Percentiles rank a stretch among this genome's conserved stretches.
Conservation (phyloP, 164 flowering plant genomes). For the Sedum album region DNA sequence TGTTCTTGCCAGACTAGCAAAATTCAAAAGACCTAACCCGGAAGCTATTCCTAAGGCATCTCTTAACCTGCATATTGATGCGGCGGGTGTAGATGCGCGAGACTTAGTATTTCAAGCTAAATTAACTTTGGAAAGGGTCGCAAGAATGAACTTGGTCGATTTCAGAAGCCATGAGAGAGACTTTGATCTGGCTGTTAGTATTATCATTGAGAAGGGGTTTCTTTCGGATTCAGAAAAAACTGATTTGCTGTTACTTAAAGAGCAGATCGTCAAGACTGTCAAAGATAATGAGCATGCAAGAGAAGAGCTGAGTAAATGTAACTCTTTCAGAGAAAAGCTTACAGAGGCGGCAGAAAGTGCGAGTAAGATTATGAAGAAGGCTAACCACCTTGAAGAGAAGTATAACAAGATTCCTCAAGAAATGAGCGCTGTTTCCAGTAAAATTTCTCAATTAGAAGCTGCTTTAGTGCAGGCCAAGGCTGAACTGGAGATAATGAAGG, state of each 20-base stretch:
- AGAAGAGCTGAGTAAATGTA: background rate
- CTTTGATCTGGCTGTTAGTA: background rate
- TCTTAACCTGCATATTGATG: background rate
- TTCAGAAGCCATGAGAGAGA: background rate
- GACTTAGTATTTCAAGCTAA: background rate
- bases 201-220: background rate
- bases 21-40: background rate
- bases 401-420: background rate
- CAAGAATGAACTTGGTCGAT: background rate
- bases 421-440: background rate
- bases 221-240: background rate
- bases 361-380: background rate
- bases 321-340: background rate
- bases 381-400: background rate
- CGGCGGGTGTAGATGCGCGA: background rate
- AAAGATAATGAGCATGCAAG: background rate
- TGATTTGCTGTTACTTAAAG: background rate
- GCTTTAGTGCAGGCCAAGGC: background rate
- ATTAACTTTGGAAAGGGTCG: background rate
- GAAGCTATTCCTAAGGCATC: background rate
- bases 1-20: background rate
- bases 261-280: background rate
- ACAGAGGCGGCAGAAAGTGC: background rate
- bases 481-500: constrained; percentile 2
- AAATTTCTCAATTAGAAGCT: background rate